A percentile compares a stretch with the other conserved stretches of the same genome.
Evolutionary conservation across 306 rosid species (phyloP).

Genomic region (Oemleria cerasiformis): DNA sequence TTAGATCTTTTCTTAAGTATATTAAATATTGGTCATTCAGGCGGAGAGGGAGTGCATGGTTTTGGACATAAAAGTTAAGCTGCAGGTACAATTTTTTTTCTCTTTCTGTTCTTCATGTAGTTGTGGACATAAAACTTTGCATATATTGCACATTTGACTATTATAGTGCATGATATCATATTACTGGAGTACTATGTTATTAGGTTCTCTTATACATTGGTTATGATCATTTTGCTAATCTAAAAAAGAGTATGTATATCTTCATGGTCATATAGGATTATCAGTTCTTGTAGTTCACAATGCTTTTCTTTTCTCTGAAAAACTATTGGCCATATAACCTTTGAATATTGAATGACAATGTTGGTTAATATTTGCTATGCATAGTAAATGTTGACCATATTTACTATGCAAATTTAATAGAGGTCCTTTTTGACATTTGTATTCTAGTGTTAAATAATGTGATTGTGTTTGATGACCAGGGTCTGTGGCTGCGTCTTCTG

Average conservation of each 20-base stretch:
- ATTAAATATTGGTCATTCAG: constrained; percentile 43
- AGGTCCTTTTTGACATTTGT: background rate
- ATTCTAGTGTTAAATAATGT: background rate
- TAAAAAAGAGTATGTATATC: background rate
- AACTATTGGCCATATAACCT: background rate
- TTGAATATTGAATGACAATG: background rate
- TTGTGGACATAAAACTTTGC: background rate
- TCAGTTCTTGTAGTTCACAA: constrained; percentile 1
- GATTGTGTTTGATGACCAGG: constrained; percentile 49
- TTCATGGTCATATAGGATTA: background rate
- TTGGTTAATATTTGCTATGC: background rate
- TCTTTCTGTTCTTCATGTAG: background rate
- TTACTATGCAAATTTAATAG: too few species aligned
- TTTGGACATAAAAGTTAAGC: constrained; percentile 93
- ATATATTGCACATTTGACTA: background rate
- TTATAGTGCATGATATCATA: background rate
- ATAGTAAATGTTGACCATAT: background rate
- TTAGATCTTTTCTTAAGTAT: constrained; percentile 18
- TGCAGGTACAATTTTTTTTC: constrained; percentile 60
- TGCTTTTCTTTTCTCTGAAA: background rate
- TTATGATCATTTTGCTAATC: background rate
- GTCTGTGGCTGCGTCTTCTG: constrained; percentile 96
- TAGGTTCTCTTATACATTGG: background rate
- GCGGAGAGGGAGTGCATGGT: constrained; percentile 98
- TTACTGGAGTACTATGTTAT: background rate